Percentiles rank a stretch among this genome's conserved stretches.
Evolutionary conservation across 176 grass and related monocot species (phyloP).

Genomic region (Aegilops longissima): DNA sequence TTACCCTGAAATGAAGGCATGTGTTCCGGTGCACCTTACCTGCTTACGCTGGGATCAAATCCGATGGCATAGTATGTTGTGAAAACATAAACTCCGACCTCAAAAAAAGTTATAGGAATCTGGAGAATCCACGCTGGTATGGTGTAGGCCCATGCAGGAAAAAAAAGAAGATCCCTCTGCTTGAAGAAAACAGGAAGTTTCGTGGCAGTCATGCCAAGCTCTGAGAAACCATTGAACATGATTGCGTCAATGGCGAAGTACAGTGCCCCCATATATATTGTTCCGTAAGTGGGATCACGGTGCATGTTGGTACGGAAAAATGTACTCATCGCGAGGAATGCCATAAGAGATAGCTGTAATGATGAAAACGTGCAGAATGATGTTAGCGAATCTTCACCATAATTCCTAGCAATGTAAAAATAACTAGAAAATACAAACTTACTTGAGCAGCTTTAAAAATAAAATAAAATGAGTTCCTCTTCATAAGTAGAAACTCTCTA

Average conservation of each 20-base stretch:
- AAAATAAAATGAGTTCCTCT: slow-evolving; percentile 90
- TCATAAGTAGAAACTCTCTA: slow-evolving; percentile 93
- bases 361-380: slow-evolving; percentile 20
- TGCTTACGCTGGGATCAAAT: slow-evolving; percentile 63
- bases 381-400: slow-evolving; percentile 7
- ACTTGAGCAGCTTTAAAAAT: slow-evolving; percentile 79
- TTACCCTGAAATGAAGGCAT: neutral
- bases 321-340: slow-evolving; percentile 67
- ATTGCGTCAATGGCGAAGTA: slow-evolving; percentile 67
- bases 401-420: neutral
- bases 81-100: slow-evolving; percentile 74
- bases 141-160: slow-evolving; percentile 81
- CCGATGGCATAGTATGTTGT: slow-evolving; percentile 82
- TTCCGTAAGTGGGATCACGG: slow-evolving; percentile 26
- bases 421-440: slow-evolving; percentile 25
- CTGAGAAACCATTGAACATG: slow-evolving; percentile 85
- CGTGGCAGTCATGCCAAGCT: slow-evolving; percentile 73
- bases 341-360: slow-evolving; percentile 66
- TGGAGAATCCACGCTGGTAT: slow-evolving; percentile 82
- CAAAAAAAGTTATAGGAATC: slow-evolving; percentile 83
- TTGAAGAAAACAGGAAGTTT: slow-evolving; percentile 89
- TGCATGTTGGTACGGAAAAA: slow-evolving; percentile 83
- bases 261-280: slow-evolving; percentile 70
- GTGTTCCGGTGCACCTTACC: slow-evolving; percentile 31
- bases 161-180: slow-evolving; percentile 85